Evolutionary conservation across 495 filamentous ascomycete species (phyloP).

Genomic region (Podospora australis): DNA sequence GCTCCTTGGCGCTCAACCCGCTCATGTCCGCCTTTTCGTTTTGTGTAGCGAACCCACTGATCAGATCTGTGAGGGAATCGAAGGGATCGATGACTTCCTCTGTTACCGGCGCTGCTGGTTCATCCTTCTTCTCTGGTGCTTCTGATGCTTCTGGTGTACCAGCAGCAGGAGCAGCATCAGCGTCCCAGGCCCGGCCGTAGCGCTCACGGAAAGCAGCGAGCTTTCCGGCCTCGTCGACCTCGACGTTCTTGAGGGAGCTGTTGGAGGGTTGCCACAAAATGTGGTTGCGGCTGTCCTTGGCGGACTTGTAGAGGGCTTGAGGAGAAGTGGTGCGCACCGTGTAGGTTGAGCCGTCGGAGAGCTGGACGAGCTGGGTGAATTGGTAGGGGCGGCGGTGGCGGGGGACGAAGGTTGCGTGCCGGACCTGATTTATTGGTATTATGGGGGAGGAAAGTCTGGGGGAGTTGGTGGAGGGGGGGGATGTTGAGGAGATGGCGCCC

Average conservation of each 20-base stretch:
- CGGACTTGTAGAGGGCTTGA: slow-evolving; percentile 62
- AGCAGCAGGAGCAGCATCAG: slow-evolving; percentile 18
- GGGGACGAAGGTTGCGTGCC: slow-evolving; percentile 82
- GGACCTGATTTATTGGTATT: slow-evolving; percentile 40
- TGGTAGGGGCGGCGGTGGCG: slow-evolving; percentile 88
- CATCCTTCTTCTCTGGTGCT: slow-evolving; percentile 31
- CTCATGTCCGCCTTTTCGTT: slow-evolving; percentile 18
- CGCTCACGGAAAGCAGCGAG: slow-evolving; percentile 75
- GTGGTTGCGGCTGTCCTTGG: slow-evolving; percentile 83
- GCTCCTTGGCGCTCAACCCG: slow-evolving; percentile 26
- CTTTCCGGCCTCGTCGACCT: slow-evolving; percentile 91
- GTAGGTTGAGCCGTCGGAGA: slow-evolving; percentile 87
- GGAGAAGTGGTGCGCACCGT: slow-evolving; percentile 85
- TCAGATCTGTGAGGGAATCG: slow-evolving; percentile 64
- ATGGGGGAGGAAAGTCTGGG: background rate
- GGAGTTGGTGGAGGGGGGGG: slow-evolving; percentile 13
- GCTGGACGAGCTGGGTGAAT: slow-evolving; percentile 91
- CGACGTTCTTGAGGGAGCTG: slow-evolving; percentile 72
- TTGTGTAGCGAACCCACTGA: slow-evolving; percentile 52
- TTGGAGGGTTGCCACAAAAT: slow-evolving; percentile 82
- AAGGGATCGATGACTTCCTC: slow-evolving; percentile 16
- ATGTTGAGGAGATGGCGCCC: slow-evolving; percentile 4
- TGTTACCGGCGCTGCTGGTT: slow-evolving; percentile 12
- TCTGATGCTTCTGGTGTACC: slow-evolving; percentile 13
- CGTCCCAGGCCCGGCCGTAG: slow-evolving; percentile 81